Evolutionary conservation across 306 rosid genomes (phyloP), one percentile per base, ranked within the genome.

Genomic region (Vigna hirtella): DNA sequence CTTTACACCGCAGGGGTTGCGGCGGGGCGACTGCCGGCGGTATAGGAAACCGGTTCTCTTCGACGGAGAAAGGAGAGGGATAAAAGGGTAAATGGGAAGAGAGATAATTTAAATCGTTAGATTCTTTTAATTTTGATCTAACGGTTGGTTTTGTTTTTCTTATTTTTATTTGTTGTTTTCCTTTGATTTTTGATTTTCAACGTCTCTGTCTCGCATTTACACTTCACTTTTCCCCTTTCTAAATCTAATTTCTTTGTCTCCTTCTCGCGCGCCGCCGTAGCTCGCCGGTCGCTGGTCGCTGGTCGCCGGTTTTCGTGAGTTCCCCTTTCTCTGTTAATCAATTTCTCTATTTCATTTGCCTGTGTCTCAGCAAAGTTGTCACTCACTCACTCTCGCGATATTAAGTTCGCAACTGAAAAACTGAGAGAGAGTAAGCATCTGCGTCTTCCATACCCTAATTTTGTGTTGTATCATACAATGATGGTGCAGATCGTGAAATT

Each of bases 401-500:
- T 45, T 45, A 45, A 45, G 13, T 45, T 45, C 50, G 49, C 49
- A 45, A 45, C 50, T 45, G 50, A 45, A 12, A 1, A 45, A 45
- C 4, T 4, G 50, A 45, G 50, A 45, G 48, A 43, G 16, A 45
- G 50, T 45, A 45, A 45, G 50, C 50, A 45, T 45, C 0, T 12
- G 15, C 3, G 50, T 3, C 50, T 45, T 45, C 16, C 50, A 2
- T 12, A 1, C 15, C 15, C 50, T 45, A 45, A 45, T 45, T 45
- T 45, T 11, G 15, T 12, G 50, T 45, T 0, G 15, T 45, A 3
- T 45, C 50, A 12, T 45, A 11, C 3, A 45, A 12, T 12, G 50
- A 12, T 38, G 40, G 6, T 42, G 74, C 59, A 73, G 79, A 32
- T 65, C 12, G 74, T 73, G 69, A 73, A 42, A 72, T 45, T 12